Conservation (phyloP, 2,329 filamentous ascomycete species). For the Macrophomina tecta region DNA sequence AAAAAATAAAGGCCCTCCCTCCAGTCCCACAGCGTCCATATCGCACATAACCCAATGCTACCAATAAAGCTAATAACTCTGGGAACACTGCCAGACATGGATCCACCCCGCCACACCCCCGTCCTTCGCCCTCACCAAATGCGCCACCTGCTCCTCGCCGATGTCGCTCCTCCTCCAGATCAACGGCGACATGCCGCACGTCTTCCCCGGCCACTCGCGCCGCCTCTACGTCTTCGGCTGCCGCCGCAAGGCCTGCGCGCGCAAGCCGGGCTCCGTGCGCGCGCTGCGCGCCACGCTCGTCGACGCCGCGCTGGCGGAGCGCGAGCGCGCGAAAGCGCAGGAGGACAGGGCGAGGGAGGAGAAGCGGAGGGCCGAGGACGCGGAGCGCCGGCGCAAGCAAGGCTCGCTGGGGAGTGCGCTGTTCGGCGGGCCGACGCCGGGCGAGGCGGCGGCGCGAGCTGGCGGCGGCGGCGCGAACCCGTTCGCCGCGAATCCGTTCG, state of each 20-base stretch:
- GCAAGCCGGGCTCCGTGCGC: constrained; percentile 82
- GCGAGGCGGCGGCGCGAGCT: constrained; percentile 45
- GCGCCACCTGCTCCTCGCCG: constrained; percentile 82
- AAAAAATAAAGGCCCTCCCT: too few species aligned
- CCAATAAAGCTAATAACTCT: neutral
- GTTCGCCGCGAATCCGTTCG: constrained; percentile 68
- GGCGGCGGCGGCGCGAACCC: constrained; percentile 53
- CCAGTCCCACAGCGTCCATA: too few species aligned
- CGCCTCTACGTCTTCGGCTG: constrained; percentile 88
- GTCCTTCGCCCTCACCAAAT: constrained; percentile 78
- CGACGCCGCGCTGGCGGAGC: constrained; percentile 6
- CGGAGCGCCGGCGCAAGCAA: constrained; percentile 40
- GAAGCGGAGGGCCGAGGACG: constrained; percentile 30
- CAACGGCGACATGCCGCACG: constrained; percentile 85
- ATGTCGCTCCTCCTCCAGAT: constrained; percentile 89
- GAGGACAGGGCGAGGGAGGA: constrained; percentile 34
- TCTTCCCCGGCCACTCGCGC: constrained; percentile 85
- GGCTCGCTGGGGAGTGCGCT: constrained; percentile 66
- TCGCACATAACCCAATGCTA: neutral
- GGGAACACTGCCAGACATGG: constrained; percentile 68
- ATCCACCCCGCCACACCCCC: constrained; percentile 71
- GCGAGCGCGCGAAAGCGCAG: neutral
- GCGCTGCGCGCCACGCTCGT: constrained; percentile 72
- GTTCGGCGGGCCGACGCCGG: constrained; percentile 63
- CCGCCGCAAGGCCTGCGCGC: constrained; percentile 75